Percentiles rank a stretch among this genome's conserved stretches.
Evolutionary conservation across 345 rosid genomes (phyloP).

Genomic region (Acer negundo): DNA sequence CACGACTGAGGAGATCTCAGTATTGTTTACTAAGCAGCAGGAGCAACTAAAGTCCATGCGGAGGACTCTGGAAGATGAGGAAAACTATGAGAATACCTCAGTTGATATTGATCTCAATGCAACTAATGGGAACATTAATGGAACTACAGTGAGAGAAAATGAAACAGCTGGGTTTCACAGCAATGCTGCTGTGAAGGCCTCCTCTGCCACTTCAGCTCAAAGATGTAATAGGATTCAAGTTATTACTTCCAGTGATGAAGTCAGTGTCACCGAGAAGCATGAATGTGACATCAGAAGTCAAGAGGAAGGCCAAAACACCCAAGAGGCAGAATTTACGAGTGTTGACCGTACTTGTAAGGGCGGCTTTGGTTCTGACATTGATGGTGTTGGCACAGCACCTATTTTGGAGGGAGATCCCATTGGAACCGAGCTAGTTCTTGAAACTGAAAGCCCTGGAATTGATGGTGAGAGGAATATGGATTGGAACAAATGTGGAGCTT

Average conservation of each 20-base stretch:
- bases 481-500: conserved; percentile 36
- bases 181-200: conserved; percentile 42
- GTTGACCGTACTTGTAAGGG: conserved; percentile 46
- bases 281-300: conserved; percentile 76
- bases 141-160: conserved; percentile 32
- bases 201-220: conserved; percentile 56
- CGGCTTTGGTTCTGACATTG: conserved; percentile 86
- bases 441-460: conserved; percentile 69
- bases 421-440: conserved; percentile 77
- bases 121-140: conserved; percentile 28
- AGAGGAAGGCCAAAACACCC: conserved; percentile 70
- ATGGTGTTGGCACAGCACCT: conserved; percentile 59
- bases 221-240: conserved; percentile 38
- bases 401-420: conserved; percentile 55
- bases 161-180: conserved; percentile 26
- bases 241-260: conserved; percentile 60
- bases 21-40: conserved; percentile 85
- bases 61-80: conserved; percentile 92
- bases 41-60: conserved; percentile 95
- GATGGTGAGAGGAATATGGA: conserved; percentile 41
- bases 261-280: conserved; percentile 83
- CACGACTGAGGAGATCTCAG: conserved; percentile 83
- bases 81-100: conserved; percentile 76
- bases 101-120: conserved; percentile 63
- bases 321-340: conserved; percentile 71